Percentiles rank a stretch among this genome's conserved stretches.
phyloP scores from a whole-genome alignment of 805 yeast species.

The Saccharomycopsis microspora region DNA sequence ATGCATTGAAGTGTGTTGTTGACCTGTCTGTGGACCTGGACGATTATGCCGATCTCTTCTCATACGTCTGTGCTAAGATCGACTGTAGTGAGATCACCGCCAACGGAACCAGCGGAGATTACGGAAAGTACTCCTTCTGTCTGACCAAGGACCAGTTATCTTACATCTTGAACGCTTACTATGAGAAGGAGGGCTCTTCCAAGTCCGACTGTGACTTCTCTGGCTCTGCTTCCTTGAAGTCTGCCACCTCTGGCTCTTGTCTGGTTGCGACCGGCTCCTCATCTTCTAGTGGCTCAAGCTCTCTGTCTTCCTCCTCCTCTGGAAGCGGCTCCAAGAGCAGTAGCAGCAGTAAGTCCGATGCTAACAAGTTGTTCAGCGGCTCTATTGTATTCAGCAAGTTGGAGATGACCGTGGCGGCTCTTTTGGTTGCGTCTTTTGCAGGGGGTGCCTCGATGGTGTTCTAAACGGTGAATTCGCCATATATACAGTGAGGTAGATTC shows the following conservation, averaged over 20 bases:
- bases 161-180: constrained; percentile 55
- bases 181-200: constrained; percentile 31
- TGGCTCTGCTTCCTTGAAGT: constrained; percentile 52
- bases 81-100: constrained; percentile 50
- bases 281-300: constrained; percentile 36
- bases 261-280: constrained; percentile 30
- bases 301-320: constrained; percentile 28
- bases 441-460: constrained; percentile 12
- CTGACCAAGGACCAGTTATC: constrained; percentile 52
- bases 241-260: constrained; percentile 40
- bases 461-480: no score
- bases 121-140: constrained; percentile 71
- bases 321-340: constrained; percentile 24
- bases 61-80: constrained; percentile 43
- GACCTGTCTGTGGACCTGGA: constrained; percentile 36
- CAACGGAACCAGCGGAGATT: constrained; percentile 53
- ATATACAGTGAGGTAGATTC: no score
- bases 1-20: constrained; percentile 50
- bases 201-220: constrained; percentile 55
- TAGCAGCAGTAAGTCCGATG: constrained; percentile 8
- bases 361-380: background rate
- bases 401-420: constrained; percentile 8
- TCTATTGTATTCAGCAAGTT: constrained; percentile 8
- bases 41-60: constrained; percentile 51
- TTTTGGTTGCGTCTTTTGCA: constrained; percentile 14